Evolutionary conservation across 805 yeast genomes (phyloP), one percentile per base, ranked within the genome.

Genomic region (Yarrowia deformans): DNA sequence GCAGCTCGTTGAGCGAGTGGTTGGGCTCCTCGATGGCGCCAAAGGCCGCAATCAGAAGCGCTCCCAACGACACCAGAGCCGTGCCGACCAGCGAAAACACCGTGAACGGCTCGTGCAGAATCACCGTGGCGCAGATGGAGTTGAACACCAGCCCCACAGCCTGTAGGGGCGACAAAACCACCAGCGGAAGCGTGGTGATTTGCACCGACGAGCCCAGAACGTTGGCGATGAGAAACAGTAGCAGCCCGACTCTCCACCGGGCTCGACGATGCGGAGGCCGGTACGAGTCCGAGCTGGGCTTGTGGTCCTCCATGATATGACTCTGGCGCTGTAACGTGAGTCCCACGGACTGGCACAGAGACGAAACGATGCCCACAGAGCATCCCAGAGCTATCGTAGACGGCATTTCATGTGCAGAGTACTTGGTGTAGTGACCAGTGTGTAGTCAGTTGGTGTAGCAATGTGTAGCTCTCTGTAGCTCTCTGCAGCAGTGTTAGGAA

Each of bases 91-190:
- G 79, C 1, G 93, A 83, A 67, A 79, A 80, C 32, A 72, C 71
- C 1, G 93, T 88, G 76, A 91, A 90, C 0, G 82, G 81, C 75
- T 92, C 97, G 40, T 87, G 81, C 14, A 92, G 84, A 14, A 92
- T 78, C 12, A 90, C 69, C 19, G 89, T 77, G 52, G 95, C 90
- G 74, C 91, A 85, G 1, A 90, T 77, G 0, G 95, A 86, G 77
- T 93, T 93, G 82, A 93, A 92, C 2, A 92, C 93, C n/a, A 93
- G 82, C 0, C 97, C 97, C 32, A 89, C 86, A 34, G 96, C 91
- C 76, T 92, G 97, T 68, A 92, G 79, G 0, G 97, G 97, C 32
- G 93, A 88, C 70, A 92, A 77, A 1, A 93, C 84, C 54, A 91
- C 88, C 70, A 93, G 80, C 0, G 97, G 97, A 50, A 92, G 80